phyloP scores from a whole-genome alignment of 1,284 basidiomycete species.

The Cutaneotrichosporon mucoides region DNA sequence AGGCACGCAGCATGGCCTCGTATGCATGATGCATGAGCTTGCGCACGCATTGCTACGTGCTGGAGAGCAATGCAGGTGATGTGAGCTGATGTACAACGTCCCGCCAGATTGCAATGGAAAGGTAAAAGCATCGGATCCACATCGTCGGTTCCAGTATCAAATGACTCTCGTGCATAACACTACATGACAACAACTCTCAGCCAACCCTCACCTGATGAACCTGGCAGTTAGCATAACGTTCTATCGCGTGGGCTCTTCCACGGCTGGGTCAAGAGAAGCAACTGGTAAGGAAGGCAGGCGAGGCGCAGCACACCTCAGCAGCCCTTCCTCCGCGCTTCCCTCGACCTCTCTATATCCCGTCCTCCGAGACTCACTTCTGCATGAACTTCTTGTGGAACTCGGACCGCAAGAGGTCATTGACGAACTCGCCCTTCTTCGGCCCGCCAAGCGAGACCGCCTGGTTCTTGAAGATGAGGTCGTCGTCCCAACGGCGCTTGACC shows the following conservation, averaged over 20 bases:
- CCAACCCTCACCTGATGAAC: constrained; percentile 13
- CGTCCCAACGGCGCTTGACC: constrained; percentile 92
- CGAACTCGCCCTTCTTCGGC: constrained; percentile 71
- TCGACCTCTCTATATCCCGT: too few species aligned
- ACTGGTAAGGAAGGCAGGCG: too few species aligned
- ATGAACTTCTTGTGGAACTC: constrained; percentile 68
- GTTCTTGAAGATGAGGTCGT: constrained; percentile 96
- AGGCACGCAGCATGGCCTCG: too few species aligned
- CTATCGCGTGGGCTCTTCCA: too few species aligned
- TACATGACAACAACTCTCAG: background rate
- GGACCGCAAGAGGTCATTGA: constrained; percentile 85
- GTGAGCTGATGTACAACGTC: too few species aligned
- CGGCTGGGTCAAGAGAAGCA: background rate
- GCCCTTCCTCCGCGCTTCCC: too few species aligned
- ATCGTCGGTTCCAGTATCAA: too few species aligned
- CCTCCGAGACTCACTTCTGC: constrained; percentile 38
- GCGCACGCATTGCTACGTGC: too few species aligned
- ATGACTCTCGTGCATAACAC: background rate
- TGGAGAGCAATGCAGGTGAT: too few species aligned
- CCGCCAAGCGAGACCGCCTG: constrained; percentile 70
- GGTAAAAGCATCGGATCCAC: too few species aligned
- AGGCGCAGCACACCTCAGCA: background rate
- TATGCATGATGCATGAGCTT: too few species aligned
- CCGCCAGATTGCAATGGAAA: too few species aligned
- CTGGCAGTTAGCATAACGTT: constrained; percentile 1